A percentile compares a stretch with the other conserved stretches of the same genome.
These are phyloP conservation scores for Rheum nobile DNA, from an alignment of 148 eudicot species.

Conservation along the genomic window DNA sequence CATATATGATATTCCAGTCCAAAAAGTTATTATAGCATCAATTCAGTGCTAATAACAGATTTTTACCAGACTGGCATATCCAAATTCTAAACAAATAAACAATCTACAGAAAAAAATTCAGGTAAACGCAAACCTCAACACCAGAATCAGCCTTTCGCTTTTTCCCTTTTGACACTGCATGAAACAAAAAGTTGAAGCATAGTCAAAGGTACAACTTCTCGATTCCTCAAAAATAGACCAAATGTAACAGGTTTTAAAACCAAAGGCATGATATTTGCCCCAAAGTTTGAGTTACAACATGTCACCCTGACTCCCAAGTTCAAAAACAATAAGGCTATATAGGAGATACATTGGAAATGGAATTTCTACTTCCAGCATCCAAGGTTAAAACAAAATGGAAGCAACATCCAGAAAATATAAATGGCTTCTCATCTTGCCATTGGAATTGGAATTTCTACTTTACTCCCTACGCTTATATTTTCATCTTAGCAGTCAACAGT, in stretches of 20 bases:
- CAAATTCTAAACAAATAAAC: background rate
- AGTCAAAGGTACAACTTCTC: background rate
- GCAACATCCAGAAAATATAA: background rate
- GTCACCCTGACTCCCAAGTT: background rate
- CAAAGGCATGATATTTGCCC: background rate
- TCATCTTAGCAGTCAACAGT: background rate
- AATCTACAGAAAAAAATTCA: background rate
- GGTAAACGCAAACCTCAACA: constrained; percentile 46
- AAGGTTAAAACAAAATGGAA: background rate
- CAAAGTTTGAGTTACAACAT: background rate
- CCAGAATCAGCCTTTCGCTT: constrained; percentile 73
- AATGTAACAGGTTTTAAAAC: background rate
- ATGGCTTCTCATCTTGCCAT: background rate
- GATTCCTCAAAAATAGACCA: background rate
- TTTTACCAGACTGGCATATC: background rate
- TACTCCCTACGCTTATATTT: background rate
- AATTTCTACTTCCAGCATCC: background rate
- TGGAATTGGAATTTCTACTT: background rate
- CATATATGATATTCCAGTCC: background rate
- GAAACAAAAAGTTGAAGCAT: background rate
- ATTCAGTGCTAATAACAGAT: background rate
- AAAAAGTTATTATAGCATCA: background rate
- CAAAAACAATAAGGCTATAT: background rate
- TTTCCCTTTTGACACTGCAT: constrained; percentile 81
- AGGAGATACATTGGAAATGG: background rate